A percentile compares a stretch with the other conserved stretches of the same genome.
Conservation (phyloP, 768 basidiomycete species). For the Leucocoprinus birnbaumii region DNA sequence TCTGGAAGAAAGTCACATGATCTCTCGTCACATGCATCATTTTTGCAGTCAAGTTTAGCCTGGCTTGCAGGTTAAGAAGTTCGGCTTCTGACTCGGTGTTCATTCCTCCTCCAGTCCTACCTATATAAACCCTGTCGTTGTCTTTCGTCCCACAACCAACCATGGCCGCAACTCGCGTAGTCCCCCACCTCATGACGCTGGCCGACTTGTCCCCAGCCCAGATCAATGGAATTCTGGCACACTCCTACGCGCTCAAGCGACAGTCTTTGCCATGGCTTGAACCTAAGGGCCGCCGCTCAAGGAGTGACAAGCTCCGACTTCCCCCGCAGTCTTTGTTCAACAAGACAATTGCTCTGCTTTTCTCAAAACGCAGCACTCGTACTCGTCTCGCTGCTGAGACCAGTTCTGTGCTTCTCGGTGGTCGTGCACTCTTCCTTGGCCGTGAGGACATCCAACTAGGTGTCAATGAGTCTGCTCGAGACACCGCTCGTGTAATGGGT, state of each 20-base stretch:
- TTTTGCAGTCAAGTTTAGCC: no score
- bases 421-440: constrained; percentile 87
- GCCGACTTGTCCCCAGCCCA: constrained; percentile 82
- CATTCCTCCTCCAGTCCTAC: no score
- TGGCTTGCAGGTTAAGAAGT: not conserved
- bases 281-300: constrained; percentile 40
- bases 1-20: not conserved
- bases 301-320: constrained; percentile 42
- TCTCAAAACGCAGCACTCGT: constrained; percentile 91
- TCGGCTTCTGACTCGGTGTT: not conserved
- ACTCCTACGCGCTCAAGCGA: constrained; percentile 65
- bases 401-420: constrained; percentile 74
- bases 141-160: not conserved
- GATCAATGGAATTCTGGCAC: constrained; percentile 61
- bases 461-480: constrained; percentile 85
- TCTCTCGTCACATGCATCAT: not conserved
- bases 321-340: constrained; percentile 75
- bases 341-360: constrained; percentile 86
- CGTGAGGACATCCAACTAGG: constrained; percentile 91
- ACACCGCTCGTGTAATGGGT: constrained; percentile 85
- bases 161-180: constrained; percentile 19
- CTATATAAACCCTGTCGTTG: not conserved
- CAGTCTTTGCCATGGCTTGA: constrained; percentile 63
- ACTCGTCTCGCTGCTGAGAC: constrained; percentile 91
- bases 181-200: constrained; percentile 82